A percentile compares a stretch with the other conserved stretches of the same genome.
phyloP scores from a whole-genome alignment of 164 flowering plant genomes.

The Magnolia changhungtana region DNA sequence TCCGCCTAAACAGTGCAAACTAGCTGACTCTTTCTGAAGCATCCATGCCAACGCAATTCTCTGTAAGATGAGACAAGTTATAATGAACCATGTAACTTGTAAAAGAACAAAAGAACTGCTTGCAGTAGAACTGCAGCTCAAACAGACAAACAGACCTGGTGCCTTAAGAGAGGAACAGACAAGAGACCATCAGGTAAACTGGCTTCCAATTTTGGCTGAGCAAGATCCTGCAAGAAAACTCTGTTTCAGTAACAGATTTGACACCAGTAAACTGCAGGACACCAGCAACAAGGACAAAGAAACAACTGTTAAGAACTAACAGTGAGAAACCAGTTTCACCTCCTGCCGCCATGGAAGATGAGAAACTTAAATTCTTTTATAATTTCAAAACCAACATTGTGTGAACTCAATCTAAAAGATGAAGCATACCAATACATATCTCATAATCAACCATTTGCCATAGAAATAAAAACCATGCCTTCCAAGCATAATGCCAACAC shows the following conservation, averaged over 20 bases:
- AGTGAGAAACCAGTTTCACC: background rate
- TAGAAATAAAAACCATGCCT: background rate
- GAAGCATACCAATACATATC: background rate
- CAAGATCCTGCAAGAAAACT: conserved; percentile 58
- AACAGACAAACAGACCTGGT: conserved; percentile 58
- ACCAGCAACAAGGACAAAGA: background rate
- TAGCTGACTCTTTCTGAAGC: conserved; percentile 76
- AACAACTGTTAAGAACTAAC: too few relatives aligned
- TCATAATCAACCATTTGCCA: background rate
- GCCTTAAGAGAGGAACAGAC: conserved; percentile 73
- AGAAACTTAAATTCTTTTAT: background rate
- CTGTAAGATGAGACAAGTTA: conserved; percentile 31
- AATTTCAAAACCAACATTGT: background rate
- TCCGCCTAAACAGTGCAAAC: conserved; percentile 80
- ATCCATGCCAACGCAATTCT: conserved; percentile 97
- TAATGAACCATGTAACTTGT: conserved; percentile 5
- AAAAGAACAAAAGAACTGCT: background rate
- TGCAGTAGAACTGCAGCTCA: background rate
- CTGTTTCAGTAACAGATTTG: background rate
- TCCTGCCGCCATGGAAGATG: background rate
- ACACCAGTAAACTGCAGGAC: background rate
- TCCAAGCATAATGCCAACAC: too few relatives aligned
- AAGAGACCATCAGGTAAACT: conserved; percentile 68
- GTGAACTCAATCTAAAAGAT: background rate
- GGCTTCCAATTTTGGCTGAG: conserved; percentile 72